Conservation (phyloP, 1,284 basidiomycete species). For the Malassezia pachydermatis region DNA sequence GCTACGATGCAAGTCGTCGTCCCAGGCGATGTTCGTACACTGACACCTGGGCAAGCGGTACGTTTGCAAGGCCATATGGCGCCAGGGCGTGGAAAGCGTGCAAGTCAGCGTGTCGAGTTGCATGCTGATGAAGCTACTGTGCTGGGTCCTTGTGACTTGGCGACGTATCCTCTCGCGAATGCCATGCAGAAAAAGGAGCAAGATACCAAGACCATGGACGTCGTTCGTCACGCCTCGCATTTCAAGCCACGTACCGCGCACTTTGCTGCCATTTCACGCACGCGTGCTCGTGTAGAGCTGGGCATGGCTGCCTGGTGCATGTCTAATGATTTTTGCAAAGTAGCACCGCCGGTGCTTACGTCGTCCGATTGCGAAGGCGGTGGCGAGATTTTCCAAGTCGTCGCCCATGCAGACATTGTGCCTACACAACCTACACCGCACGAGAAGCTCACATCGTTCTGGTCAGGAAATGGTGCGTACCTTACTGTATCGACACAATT, state of each 20-base stretch:
- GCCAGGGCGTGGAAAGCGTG: slow-evolving; percentile 22
- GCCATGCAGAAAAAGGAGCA: slow-evolving; percentile 2
- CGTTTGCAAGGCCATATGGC: slow-evolving; percentile 21
- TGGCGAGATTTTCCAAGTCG: slow-evolving; percentile 76
- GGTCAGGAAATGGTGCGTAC: slow-evolving; percentile 56
- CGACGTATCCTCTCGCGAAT: slow-evolving; percentile 17
- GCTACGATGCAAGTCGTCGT: slow-evolving; percentile 36
- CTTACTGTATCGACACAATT: slow-evolving; percentile 90
- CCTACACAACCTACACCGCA: neutral
- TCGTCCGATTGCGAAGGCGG: slow-evolving; percentile 93
- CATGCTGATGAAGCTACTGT: slow-evolving; percentile 17
- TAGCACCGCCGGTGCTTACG: slow-evolving; percentile 78
- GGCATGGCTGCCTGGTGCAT: slow-evolving; percentile 10
- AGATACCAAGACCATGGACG: slow-evolving; percentile 3
- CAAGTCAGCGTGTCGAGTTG: slow-evolving; percentile 32
- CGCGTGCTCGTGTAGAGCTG: slow-evolving; percentile 13
- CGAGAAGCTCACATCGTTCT: slow-evolving; percentile 21
- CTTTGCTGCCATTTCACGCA: slow-evolving; percentile 11
- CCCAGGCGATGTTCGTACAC: slow-evolving; percentile 12
- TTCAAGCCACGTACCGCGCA: slow-evolving; percentile 15
- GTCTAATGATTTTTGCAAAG: slow-evolving; percentile 63
- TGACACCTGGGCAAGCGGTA: slow-evolving; percentile 32
- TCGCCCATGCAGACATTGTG: slow-evolving; percentile 49
- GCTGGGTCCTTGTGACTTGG: slow-evolving; percentile 23
- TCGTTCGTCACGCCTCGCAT: slow-evolving; percentile 19